Percentiles rank a stretch among this genome's conserved stretches.
phyloP scores from a whole-genome alignment of 768 basidiomycete species.

The Crucibulum laeve region DNA sequence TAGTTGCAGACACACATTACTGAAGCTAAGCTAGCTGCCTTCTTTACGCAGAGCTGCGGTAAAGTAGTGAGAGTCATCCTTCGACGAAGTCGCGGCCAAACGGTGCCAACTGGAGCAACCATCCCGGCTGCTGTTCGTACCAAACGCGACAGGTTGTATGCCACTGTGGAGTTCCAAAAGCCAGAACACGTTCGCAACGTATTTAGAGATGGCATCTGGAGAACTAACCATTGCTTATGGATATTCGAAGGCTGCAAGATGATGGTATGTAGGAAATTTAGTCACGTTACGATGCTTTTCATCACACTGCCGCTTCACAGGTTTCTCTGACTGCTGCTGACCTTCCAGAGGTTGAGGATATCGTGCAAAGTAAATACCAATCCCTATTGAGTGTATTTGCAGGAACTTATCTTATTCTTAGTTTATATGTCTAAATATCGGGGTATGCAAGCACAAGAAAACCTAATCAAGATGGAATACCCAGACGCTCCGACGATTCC shows the following conservation, averaged over 20 bases:
- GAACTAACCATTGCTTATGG: too few relatives aligned
- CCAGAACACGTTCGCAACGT: too few relatives aligned
- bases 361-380: conserved; percentile 21
- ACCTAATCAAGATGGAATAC: too few relatives aligned
- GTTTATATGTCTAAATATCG: too few relatives aligned
- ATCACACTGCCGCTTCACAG: conserved; percentile 14
- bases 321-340: conserved; percentile 30
- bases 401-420: too few relatives aligned
- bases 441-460: too few relatives aligned
- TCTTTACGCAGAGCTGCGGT: too few relatives aligned
- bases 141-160: conserved; percentile 42
- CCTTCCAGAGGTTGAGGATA: conserved; percentile 35
- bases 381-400: too few relatives aligned
- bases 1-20: too few relatives aligned
- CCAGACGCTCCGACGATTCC: too few relatives aligned
- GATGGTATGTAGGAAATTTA: conserved; percentile 33
- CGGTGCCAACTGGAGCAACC: conserved; percentile 19
- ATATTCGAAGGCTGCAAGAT: conserved; percentile 31
- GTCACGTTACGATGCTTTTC: neutral
- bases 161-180: conserved; percentile 40
- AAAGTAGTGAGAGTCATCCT: conserved; percentile 13
- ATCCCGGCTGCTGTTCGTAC: conserved; percentile 15
- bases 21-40: too few relatives aligned
- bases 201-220: too few relatives aligned
- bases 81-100: conserved; percentile 39